Evolutionary conservation across 306 rosid genomes (phyloP).

Genomic region (Fragaria nilgerrensis): DNA sequence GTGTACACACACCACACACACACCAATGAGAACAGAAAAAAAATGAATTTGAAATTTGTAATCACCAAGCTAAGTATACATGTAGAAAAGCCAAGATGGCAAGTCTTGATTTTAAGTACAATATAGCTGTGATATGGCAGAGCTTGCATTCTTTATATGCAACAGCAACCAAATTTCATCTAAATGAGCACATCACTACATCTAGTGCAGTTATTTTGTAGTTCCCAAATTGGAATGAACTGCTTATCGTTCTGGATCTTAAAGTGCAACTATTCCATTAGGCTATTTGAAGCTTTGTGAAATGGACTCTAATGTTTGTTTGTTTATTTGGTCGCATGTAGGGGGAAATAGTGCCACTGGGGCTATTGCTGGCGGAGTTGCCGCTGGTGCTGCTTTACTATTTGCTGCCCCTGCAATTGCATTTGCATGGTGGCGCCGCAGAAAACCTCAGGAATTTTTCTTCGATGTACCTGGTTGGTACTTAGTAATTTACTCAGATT

Average conservation of each 20-base stretch:
- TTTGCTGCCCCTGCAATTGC: slow-evolving; percentile 99
- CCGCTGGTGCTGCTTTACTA: slow-evolving; percentile 96
- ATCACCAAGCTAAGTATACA: no score
- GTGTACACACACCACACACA: no score
- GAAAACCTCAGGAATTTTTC: slow-evolving; percentile 97
- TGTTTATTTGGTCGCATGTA: slow-evolving; percentile 31
- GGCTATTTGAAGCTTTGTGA: background rate
- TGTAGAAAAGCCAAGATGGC: no score
- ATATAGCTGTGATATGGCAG: background rate
- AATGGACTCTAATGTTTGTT: slow-evolving; percentile 12
- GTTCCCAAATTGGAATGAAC: slow-evolving; percentile 5
- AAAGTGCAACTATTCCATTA: background rate
- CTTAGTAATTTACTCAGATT: slow-evolving; percentile 1
- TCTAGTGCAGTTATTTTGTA: background rate
- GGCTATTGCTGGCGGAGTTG: slow-evolving; percentile 99
- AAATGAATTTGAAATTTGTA: no score
- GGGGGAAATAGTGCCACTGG: slow-evolving; percentile 90
- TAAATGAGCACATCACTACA: slow-evolving; percentile 3
- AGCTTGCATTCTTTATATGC: slow-evolving; percentile 6
- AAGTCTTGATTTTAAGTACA: background rate
- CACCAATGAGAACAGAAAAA: no score
- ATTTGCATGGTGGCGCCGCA: slow-evolving; percentile 99
- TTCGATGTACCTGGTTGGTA: slow-evolving; percentile 93
- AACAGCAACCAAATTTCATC: slow-evolving; percentile 6
- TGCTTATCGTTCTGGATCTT: slow-evolving; percentile 9